Base-by-base conservation (phyloP, 1,284 basidiomycete genomes). In the Rhizopogon hawkerae region DNA sequence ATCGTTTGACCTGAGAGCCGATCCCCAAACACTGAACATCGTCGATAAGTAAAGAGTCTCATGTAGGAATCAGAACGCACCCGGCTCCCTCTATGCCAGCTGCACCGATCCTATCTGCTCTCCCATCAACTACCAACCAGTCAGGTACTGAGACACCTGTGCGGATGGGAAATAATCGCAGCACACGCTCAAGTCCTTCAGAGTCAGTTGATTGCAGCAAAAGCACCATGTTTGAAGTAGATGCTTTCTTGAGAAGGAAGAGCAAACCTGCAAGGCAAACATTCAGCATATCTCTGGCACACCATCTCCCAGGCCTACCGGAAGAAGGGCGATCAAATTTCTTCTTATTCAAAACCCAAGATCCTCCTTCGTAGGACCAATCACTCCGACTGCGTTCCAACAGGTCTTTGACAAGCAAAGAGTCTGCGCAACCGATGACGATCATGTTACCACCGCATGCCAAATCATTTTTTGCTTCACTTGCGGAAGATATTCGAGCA, bases 101-200 rank as follows among this genome's bases (percentile, higher is more conserved):
- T 10, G 83, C 79, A 8, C 83, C 87, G 14, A 76, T 66, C 45
- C 57, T 63, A 56, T 83, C 82, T 9, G 77, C 71, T 7, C 67
- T 62, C 2, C 67, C 62, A 6, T 77, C 75, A 1, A 82, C 68
- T 13, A 90, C 70, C 1, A 87, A 60, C 86, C 88, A 92, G 58
- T 89, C 85, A 1, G 89, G 87, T 1, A 76, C 69, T 7, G 78
- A 63, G 5, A 91, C 71, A 3, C 88, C 89, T 0, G 89, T 92
- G 9, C 90, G 78, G 18, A 87, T 76, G 1, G 90, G 89, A 57
- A 92, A 84, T n/a, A 91, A 67, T 31, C 85, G 74, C 1, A 76
- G 63, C 0, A 76, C 78, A 43, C 79, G 72, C 61, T 91, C 89
- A 3, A 89, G 66, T 1, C 81, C 83, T 1, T 60, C 55, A 0